Evolutionary conservation across 202 grass and related monocot genomes (phyloP), one percentile per base, ranked within the genome.

Genomic region (Musa balbisiana): DNA sequence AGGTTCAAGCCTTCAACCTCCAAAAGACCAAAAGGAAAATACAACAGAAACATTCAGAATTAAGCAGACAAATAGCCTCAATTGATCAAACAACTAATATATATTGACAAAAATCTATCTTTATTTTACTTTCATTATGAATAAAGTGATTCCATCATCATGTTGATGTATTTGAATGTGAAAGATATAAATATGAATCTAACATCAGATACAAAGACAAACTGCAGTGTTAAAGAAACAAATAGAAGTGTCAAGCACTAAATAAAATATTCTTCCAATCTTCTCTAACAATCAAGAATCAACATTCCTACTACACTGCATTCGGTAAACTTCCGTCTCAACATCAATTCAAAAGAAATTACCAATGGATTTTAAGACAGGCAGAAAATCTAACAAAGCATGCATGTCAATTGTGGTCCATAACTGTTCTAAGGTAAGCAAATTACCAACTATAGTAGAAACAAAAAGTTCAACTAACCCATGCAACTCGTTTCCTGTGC

Each of bases 401-500:
- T 19, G 56, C 56, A 16, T 21, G n/a, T 21, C 56, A 60, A 60
- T 3, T 60, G 6, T 60, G 17, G 14, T 21, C 16, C 56, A 60
- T 20, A 60, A 8, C 17, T 16, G 56, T 60, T 8, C 3, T 60
- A 60, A 60, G 5, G n/a, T 9, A n/a, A 60, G 56, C n/a, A n/a
- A 26, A 65, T 62, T 62, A 10, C 8, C 1, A 74, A 26, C 13
- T 56, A 29, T 54, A 55, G 2, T 13, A 24, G 13, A 26, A 58
- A 9, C 22, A 74, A 74, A 55, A 74, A 33, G n/a, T 55, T 79
- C 0, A 73, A 77, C 91, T 83, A 77, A 99, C 95, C 84, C 95
- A 74, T 69, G 90, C 91, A 84, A 89, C 85, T 43, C 80, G 87
- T 77, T 90, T 92, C 69, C 67, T 82, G 53, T 95, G 89, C 84